Evolutionary conservation across 2,329 filamentous ascomycete species (phyloP).

Genomic region (Ceratocystis cubensis): DNA sequence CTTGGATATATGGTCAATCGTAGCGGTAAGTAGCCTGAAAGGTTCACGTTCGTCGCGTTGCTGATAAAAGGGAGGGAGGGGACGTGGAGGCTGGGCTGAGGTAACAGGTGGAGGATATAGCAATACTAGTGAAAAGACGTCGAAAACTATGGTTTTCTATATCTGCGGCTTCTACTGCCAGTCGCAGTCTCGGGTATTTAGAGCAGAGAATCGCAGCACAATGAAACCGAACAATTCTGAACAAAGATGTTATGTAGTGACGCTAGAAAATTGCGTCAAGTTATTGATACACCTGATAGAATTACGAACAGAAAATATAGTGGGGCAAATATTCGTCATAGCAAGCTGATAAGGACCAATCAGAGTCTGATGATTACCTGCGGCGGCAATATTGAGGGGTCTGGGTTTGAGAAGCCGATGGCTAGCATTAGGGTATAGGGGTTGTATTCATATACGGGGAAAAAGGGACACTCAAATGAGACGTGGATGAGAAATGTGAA

Average conservation of each 20-base stretch:
- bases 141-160: not conserved
- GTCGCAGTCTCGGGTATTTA: not conserved
- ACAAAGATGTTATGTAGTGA: not conserved
- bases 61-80: not conserved
- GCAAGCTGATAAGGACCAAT: constrained; percentile 1
- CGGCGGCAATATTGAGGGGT: not conserved
- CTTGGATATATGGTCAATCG: not conserved
- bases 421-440: not conserved
- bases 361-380: constrained; percentile 10
- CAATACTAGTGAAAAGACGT: not conserved
- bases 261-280: not conserved
- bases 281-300: constrained; percentile 17
- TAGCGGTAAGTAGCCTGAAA: not conserved
- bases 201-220: not conserved
- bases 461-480: not conserved
- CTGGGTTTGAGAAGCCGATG: not conserved
- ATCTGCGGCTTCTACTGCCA: not conserved
- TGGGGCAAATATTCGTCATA: not conserved
- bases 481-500: no score
- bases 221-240: not conserved
- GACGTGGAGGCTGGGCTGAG: not conserved
- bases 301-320: constrained; percentile 14
- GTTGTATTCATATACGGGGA: not conserved
- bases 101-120: not conserved
- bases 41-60: not conserved